Base-by-base conservation (phyloP, 2,329 filamentous ascomycete species). In the Juglanconis juglandina region DNA sequence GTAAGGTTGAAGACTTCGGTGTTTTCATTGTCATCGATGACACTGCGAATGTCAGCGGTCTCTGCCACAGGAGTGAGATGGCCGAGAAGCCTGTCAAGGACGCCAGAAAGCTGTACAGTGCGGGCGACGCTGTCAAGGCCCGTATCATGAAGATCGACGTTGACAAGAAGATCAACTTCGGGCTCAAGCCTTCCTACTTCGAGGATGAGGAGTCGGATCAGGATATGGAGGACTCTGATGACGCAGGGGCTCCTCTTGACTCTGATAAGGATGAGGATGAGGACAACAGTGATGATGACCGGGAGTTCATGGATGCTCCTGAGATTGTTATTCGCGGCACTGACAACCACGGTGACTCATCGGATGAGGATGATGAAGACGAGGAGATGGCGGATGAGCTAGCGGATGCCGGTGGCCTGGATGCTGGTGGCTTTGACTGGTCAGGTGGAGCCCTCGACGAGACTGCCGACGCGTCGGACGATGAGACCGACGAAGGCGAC, bases 1-100 rank as follows among this genome's bases (percentile, higher is more conserved):
- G 93, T 68, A 96, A 96, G 75, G 92, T 98, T 2, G 91, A 96
- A 70, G 90, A 96, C 37, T 99, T 93, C 72, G 95, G 95, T 65
- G 94, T 94, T 5, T 99, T 99, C 73, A 90, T 99, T 67, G 85
- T 96, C 48, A 80, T 99, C 24, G 92, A 97, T 72, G 87, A 89
- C 62, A 96, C 93, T 4, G 82, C 85, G 58, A 96, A 96, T 67
- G 86, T 99, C 64, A 96, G 94, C 67, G 95, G 95, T 63, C 82
- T 99, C 9, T 98, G 94, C 73, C 95, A 99, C 73, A 86, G 90
- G 64, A 94, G 87, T 65, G 89, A 99, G 72, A 92, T 99, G 83
- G 93, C 95, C 0, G 92, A 96, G 66, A 87, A 88, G 67, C 78
- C 83, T 5, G 87, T 97, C 32, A 83, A 90, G 56, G 91, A 98